phyloP scores from a whole-genome alignment of 2,329 filamentous ascomycete genomes.

The Fusarium denticulatum region DNA sequence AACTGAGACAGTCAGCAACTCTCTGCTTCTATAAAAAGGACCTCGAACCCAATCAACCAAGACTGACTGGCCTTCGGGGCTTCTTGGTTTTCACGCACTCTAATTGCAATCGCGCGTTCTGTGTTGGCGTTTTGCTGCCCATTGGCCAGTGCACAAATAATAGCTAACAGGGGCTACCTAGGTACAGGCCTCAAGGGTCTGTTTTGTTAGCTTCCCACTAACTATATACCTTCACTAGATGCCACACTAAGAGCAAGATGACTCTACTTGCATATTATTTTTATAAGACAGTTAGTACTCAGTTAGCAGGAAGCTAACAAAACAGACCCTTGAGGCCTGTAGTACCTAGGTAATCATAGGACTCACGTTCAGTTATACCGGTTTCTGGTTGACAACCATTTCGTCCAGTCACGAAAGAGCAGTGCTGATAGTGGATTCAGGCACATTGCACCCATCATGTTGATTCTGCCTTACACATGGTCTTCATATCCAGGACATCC shows the following conservation, averaged over 20 bases:
- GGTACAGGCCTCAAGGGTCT: no score
- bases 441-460: constrained; percentile 4
- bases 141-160: constrained; percentile 23
- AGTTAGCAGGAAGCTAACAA: no score
- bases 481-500: neutral
- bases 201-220: no score
- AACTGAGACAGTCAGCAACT: neutral
- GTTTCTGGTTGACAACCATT: neutral
- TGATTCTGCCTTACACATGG: constrained; percentile 15
- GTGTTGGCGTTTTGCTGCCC: constrained; percentile 19
- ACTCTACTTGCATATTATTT: no score
- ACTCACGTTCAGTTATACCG: neutral
- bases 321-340: no score
- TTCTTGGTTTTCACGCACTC: constrained; percentile 5
- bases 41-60: neutral
- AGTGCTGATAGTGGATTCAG: neutral
- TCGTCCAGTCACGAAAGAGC: neutral
- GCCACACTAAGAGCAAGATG: no score
- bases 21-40: neutral
- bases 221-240: no score
- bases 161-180: no score
- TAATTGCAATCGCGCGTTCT: constrained; percentile 23
- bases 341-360: neutral
- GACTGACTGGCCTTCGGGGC: neutral
- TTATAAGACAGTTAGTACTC: no score